Percentiles rank a stretch among this genome's conserved stretches.
Evolutionary conservation across 83 land plant genomes (phyloP).

Genomic region (Diphasiastrum complanatum): DNA sequence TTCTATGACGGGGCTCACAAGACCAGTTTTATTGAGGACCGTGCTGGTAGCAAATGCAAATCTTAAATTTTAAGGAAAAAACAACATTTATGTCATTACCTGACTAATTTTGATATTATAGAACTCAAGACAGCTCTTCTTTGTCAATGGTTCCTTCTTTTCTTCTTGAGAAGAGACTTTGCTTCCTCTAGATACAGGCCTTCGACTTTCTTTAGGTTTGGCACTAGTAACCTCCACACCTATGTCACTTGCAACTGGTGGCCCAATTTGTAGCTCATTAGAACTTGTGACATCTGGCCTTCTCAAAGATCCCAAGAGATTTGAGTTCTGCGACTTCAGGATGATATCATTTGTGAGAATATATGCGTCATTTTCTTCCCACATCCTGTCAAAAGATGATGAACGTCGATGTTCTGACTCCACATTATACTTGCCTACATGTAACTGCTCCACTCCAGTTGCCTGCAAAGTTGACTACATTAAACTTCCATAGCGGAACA

Average conservation of each 20-base stretch:
- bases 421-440: slow-evolving; percentile 29
- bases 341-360: slow-evolving; percentile 51
- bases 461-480: slow-evolving; percentile 32
- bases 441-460: slow-evolving; percentile 35
- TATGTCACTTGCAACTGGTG: background rate
- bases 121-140: slow-evolving; percentile 65
- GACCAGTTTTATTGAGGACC: too few species aligned
- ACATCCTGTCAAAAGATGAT: slow-evolving; percentile 62
- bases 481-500: too few species aligned
- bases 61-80: too few species aligned
- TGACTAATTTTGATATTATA: slow-evolving; percentile 92
- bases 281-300: slow-evolving; percentile 9
- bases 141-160: slow-evolving; percentile 54
- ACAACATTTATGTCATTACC: slow-evolving; percentile 30
- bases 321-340: slow-evolving; percentile 35
- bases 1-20: background rate
- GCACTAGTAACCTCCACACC: background rate
- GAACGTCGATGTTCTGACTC: slow-evolving; percentile 51
- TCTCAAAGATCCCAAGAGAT: slow-evolving; percentile 26
- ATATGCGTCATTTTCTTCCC: slow-evolving; percentile 63
- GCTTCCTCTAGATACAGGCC: slow-evolving; percentile 40
- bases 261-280: background rate
- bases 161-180: slow-evolving; percentile 41
- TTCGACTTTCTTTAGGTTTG: slow-evolving; percentile 29
- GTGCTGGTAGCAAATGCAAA: too few species aligned